Conservation (phyloP, 371 early-diverging fungal species). For the Chytridium lagenaria region DNA sequence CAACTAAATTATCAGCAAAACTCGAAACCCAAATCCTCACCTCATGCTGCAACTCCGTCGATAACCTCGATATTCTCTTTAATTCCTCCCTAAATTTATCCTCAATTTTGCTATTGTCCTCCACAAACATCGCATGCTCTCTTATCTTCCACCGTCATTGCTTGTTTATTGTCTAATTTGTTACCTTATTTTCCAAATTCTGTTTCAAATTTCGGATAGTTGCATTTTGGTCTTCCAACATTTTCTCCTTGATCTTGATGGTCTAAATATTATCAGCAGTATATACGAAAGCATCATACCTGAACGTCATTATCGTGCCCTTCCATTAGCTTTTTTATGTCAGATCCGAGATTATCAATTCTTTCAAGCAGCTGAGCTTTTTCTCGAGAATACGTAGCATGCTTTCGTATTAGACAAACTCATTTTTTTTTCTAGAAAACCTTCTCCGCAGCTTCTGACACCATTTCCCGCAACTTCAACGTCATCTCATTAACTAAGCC, state of each 20-base stretch:
- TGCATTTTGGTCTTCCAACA: constrained; percentile 62
- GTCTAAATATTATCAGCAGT: constrained; percentile 29
- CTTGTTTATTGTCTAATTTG: no score
- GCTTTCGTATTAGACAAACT: not conserved
- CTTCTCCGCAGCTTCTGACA: constrained; percentile 10
- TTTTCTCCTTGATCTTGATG: constrained; percentile 55
- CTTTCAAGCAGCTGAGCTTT: not conserved
- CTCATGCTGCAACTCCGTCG: constrained; percentile 29
- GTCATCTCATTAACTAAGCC: not conserved
- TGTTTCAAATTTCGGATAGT: constrained; percentile 56
- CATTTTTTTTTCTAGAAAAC: not conserved
- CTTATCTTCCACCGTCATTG: constrained; percentile 29
- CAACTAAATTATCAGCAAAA: constrained; percentile 31
- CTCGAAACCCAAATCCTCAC: not conserved
- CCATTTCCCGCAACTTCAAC: constrained; percentile 14
- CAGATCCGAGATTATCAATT: constrained; percentile 2
- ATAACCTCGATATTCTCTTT: constrained; percentile 19
- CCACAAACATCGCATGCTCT: constrained; percentile 41
- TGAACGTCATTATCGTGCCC: not conserved
- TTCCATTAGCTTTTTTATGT: constrained; percentile 11
- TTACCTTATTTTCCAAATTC: constrained; percentile 60
- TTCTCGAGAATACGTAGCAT: constrained; percentile 12
- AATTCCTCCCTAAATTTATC: constrained; percentile 41
- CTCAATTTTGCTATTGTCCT: constrained; percentile 31
- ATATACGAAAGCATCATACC: not conserved